phyloP scores from a whole-genome alignment of 345 rosid species.

The Eucalyptus grandis region DNA sequence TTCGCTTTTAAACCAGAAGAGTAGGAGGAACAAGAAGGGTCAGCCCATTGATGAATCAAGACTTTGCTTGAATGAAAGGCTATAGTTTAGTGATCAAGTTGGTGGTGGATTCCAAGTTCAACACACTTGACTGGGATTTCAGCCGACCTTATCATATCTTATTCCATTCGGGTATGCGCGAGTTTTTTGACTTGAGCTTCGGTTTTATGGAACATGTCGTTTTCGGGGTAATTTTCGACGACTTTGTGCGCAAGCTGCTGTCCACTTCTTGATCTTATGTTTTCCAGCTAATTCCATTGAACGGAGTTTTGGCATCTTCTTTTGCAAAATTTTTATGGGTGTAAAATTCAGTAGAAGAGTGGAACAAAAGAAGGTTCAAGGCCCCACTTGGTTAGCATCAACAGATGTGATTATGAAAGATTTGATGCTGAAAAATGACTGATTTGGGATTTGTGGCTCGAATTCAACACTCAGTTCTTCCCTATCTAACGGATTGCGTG shows the following conservation, averaged over 20 bases:
- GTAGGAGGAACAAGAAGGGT: not conserved
- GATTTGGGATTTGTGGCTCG: not conserved
- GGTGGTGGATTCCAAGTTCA: not conserved
- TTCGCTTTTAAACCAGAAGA: not conserved
- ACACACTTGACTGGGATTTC: not conserved
- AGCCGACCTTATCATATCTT: not conserved
- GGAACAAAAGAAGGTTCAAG: not conserved
- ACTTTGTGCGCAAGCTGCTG: not conserved
- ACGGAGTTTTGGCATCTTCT: not conserved
- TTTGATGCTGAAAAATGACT: not conserved
- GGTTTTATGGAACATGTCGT: not conserved
- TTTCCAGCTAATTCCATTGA: not conserved
- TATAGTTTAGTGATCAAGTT: not conserved
- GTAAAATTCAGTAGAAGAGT: not conserved
- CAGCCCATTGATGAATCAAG: not conserved
- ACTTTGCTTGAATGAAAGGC: not conserved
- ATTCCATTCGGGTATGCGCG: not conserved
- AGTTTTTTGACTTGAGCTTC: not conserved
- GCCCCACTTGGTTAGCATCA: not conserved
- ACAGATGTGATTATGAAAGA: not conserved
- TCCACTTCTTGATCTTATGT: not conserved
- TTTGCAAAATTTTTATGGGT: not conserved
- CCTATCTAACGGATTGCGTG: not conserved
- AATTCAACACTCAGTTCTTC: not conserved
- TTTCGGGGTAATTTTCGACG: not conserved